Evolutionary conservation across 1,139 yeast genomes (phyloP), one percentile per base, ranked within the genome.

Genomic region (Debaryomyces sp.): DNA sequence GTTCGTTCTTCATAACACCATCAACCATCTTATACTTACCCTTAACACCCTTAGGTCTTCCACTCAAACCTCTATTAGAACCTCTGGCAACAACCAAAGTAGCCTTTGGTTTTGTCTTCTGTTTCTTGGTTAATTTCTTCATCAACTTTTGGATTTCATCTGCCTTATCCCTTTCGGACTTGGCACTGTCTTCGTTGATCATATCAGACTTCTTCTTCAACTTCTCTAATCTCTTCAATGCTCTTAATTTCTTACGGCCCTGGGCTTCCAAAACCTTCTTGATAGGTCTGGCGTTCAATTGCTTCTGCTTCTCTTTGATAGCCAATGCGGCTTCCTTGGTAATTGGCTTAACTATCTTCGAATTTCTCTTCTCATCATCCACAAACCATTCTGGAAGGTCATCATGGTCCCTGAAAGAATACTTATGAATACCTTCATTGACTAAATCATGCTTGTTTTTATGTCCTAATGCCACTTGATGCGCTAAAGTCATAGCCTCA

Each of bases 21-120:
- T 94, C 99, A 59, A 94, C 98, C 99, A 95, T 94, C 86, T 90
- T 94, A 77, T 94, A 94, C 67, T 90, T 91, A 73, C 99, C 99
- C 71, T 87, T 90, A 59, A 94, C 84, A 64, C 99, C 99, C 73
- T 84, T 87, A 32, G 99, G 99, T 73, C 99, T 87, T 49, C 99
- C 99, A 58, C 90, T 79, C 46, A 92, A 73, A 53, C 97, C 96
- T 66, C 77, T 87, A 68, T 92, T 92, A 42, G 77, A 68, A 59
- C 98, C 98, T 49, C 77, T 75, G n/a, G 99, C 98, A 56, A 85
- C 92, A 53, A 94, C 96, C 55, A 90, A 80, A 0, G 96, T 89
- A 35, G 90, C 89, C 78, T 87, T 86, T 27, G 96, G 96, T 65
- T 84, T 88, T 27, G 76, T 73, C 67, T 82, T 82, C 65, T 85